phyloP scores from a whole-genome alignment of 2,329 filamentous ascomycete genomes.

The Stemphylium beticola region DNA sequence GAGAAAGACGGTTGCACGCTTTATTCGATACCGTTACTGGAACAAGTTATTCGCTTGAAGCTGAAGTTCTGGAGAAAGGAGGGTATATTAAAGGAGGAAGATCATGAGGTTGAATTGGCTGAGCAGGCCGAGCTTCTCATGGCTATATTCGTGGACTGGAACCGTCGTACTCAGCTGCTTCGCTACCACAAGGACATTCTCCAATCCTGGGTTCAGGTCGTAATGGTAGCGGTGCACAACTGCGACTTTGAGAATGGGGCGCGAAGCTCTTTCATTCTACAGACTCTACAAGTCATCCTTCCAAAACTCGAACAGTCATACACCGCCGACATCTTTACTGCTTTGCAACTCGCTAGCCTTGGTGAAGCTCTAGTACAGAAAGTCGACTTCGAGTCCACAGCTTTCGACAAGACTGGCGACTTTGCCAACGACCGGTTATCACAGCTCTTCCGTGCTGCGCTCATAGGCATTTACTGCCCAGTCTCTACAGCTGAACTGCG shows the following conservation, averaged over 20 bases:
- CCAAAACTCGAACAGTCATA: constrained; percentile 84
- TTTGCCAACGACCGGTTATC: constrained; percentile 87
- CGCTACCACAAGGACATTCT: constrained; percentile 70
- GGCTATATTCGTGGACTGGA: constrained; percentile 67
- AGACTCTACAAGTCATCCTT: constrained; percentile 84
- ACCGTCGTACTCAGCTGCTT: constrained; percentile 66
- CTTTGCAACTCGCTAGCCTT: constrained; percentile 78
- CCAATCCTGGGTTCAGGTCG: constrained; percentile 81
- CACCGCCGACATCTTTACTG: constrained; percentile 70
- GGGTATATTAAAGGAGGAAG: constrained; percentile 48
- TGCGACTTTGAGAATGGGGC: constrained; percentile 77
- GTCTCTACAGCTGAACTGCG: constrained; percentile 74
- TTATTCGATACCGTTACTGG: constrained; percentile 73
- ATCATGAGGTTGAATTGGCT: constrained; percentile 23
- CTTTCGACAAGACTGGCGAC: constrained; percentile 63
- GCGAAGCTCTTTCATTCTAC: constrained; percentile 79
- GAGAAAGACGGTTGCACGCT: constrained; percentile 63
- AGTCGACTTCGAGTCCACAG: constrained; percentile 64
- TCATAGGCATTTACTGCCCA: constrained; percentile 78
- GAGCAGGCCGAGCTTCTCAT: constrained; percentile 63
- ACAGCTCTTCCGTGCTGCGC: constrained; percentile 86
- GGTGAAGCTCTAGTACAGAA: constrained; percentile 74
- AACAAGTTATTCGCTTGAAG: constrained; percentile 75
- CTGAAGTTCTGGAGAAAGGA: constrained; percentile 65
- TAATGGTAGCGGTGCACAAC: constrained; percentile 81